A percentile compares a stretch with the other conserved stretches of the same genome.
These are phyloP conservation scores for Lepiota subincarnata DNA, from an alignment of 768 basidiomycete genomes.

Conservation along the genomic window DNA sequence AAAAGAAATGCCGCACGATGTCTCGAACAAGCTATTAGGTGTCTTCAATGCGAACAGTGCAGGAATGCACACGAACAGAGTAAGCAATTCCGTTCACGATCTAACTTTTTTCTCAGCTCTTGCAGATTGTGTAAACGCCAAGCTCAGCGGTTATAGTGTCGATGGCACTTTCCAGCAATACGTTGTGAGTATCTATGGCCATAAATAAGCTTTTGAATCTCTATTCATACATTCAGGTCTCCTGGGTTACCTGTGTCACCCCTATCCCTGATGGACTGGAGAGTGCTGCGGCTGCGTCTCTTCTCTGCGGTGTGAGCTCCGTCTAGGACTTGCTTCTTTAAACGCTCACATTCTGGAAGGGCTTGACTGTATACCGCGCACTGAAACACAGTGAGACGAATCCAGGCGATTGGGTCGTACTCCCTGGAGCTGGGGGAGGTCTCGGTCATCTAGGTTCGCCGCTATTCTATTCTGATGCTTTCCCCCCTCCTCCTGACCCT, in stretches of 20 bases:
- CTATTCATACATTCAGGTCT: conserved; percentile 35
- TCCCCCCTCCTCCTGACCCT: neutral
- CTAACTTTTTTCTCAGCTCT: neutral
- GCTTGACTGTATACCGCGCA: conserved; percentile 83
- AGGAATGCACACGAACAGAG: conserved; percentile 73
- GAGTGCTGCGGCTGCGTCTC: conserved; percentile 65
- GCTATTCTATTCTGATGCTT: neutral
- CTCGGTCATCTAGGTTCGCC: conserved; percentile 71
- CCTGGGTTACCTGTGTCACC: conserved; percentile 69
- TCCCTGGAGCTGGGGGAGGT: conserved; percentile 79
- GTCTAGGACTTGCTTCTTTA: neutral
- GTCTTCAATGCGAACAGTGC: conserved; percentile 74
- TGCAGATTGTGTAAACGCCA: conserved; percentile 55
- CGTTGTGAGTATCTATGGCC: conserved; percentile 33
- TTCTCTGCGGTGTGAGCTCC: conserved; percentile 67
- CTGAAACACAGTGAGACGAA: conserved; percentile 65
- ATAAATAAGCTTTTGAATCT: neutral
- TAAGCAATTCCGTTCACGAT: conserved; percentile 23
- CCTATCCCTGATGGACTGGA: conserved; percentile 69
- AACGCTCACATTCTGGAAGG: conserved; percentile 31
- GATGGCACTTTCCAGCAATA: conserved; percentile 79
- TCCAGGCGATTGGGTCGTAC: conserved; percentile 71
- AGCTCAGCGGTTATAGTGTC: conserved; percentile 66
- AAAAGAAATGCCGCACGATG: neutral
- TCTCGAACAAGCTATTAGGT: conserved; percentile 25